phyloP scores from a whole-genome alignment of 352 stramenopile species.

The Phytophthora sojae region DNA sequence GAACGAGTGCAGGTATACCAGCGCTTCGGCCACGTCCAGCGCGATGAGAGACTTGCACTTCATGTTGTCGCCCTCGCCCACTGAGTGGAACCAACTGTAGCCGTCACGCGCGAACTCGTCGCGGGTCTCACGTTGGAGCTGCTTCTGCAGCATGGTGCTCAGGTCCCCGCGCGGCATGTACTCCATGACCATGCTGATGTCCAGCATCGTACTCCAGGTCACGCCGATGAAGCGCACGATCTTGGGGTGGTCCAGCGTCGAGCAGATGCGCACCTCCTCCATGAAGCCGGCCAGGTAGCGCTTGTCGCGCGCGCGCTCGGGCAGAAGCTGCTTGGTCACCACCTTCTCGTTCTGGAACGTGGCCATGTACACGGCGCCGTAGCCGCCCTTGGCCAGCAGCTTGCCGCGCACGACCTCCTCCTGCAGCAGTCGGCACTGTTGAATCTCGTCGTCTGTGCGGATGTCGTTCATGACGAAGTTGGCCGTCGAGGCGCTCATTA shows the following conservation, averaged over 20 bases:
- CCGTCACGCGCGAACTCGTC: slow-evolving; percentile 34
- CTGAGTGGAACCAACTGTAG: slow-evolving; percentile 50
- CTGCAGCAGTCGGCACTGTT: slow-evolving; percentile 56
- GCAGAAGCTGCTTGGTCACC: slow-evolving; percentile 59
- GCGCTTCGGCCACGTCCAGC: slow-evolving; percentile 47
- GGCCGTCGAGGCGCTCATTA: slow-evolving; percentile 24
- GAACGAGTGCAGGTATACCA: slow-evolving; percentile 60
- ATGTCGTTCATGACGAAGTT: slow-evolving; percentile 65
- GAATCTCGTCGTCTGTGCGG: slow-evolving; percentile 65
- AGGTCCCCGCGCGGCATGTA: slow-evolving; percentile 58
- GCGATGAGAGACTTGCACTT: slow-evolving; percentile 53
- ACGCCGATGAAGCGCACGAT: slow-evolving; percentile 62
- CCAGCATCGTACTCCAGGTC: slow-evolving; percentile 59
- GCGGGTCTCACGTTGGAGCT: slow-evolving; percentile 35
- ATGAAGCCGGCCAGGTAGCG: slow-evolving; percentile 45
- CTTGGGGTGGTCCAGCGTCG: slow-evolving; percentile 52
- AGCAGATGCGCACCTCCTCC: slow-evolving; percentile 54
- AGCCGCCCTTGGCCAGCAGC: slow-evolving; percentile 61
- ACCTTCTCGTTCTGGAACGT: slow-evolving; percentile 50
- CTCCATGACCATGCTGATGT: slow-evolving; percentile 63
- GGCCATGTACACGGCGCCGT: slow-evolving; percentile 66
- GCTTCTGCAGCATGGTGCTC: slow-evolving; percentile 43
- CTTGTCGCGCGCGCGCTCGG: slow-evolving; percentile 41
- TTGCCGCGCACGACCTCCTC: slow-evolving; percentile 55
- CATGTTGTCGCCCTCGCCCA: slow-evolving; percentile 23